These are phyloP conservation scores for Atractiella rhizophila DNA, from an alignment of 768 basidiomycete genomes.

Conservation along the genomic window DNA sequence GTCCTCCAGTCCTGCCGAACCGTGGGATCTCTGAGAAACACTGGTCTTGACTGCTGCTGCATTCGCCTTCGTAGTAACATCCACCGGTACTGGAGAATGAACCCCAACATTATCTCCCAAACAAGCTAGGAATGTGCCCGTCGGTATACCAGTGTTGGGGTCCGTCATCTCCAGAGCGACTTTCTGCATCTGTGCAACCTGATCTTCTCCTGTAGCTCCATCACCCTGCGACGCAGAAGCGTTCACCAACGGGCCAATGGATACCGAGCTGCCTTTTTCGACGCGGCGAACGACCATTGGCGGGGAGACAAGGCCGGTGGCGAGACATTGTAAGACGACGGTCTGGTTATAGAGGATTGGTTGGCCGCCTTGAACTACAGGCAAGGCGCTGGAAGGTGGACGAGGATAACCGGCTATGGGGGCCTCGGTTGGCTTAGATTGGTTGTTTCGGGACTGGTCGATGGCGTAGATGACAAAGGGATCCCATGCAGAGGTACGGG, in stretches of 20 bases:
- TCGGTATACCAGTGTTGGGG: conserved; percentile 27
- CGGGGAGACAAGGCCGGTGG: conserved; percentile 79
- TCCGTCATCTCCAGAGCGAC: conserved; percentile 57
- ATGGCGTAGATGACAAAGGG: conserved; percentile 95
- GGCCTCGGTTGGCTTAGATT: conserved; percentile 52
- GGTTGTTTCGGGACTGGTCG: conserved; percentile 59
- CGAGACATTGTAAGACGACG: conserved; percentile 76
- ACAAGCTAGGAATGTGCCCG: conserved; percentile 64
- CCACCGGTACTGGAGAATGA: conserved; percentile 30
- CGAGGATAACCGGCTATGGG: conserved; percentile 73
- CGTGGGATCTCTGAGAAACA: not conserved
- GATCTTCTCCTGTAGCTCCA: conserved; percentile 75
- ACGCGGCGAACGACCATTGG: conserved; percentile 83
- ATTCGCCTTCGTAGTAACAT: not conserved
- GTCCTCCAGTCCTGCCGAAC: not conserved
- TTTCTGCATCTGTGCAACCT: conserved; percentile 86
- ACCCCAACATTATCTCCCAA: conserved; percentile 86
- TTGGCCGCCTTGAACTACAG: conserved; percentile 45
- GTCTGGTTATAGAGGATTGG: conserved; percentile 93
- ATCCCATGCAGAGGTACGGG: conserved; percentile 74
- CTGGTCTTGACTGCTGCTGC: not conserved
- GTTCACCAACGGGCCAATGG: conserved; percentile 72
- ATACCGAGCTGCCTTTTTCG: conserved; percentile 64
- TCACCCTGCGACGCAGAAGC: conserved; percentile 37
- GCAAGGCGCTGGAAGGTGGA: conserved; percentile 68